phyloP scores from a whole-genome alignment of 1,284 basidiomycete species.

The Ceratobasidium sp. region DNA sequence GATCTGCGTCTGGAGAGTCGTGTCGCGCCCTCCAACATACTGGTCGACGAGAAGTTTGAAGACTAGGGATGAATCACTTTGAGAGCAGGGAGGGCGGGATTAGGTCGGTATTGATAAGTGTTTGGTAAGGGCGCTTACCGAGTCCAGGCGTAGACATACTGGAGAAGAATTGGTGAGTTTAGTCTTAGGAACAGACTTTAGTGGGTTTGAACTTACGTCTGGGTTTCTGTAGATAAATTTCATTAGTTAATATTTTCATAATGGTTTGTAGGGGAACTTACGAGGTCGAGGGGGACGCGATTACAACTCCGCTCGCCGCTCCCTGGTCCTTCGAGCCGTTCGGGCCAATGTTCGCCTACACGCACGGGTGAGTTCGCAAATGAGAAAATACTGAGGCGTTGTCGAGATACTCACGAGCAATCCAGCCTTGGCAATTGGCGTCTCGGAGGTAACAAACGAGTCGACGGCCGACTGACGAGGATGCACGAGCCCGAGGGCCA shows the following conservation, averaged over 20 bases:
- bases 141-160: conserved; percentile 28
- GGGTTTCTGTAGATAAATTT: conserved; percentile 12
- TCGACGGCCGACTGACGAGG: conserved; percentile 37
- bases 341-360: conserved; percentile 47
- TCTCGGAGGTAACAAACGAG: conserved; percentile 41
- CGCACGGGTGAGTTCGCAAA: conserved; percentile 9
- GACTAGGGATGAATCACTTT: conserved; percentile 39
- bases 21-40: conserved; percentile 44
- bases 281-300: conserved; percentile 46
- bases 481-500: conserved; percentile 2
- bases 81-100: not conserved
- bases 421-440: conserved; percentile 40
- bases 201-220: conserved; percentile 9
- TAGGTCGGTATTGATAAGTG: not conserved
- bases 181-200: not conserved
- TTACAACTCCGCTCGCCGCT: conserved; percentile 45
- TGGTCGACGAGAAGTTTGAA: conserved; percentile 47
- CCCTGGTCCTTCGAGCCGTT: conserved; percentile 45
- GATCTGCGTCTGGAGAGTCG: conserved; percentile 41
- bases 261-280: not conserved
- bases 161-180: not conserved
- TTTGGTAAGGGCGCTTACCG: not conserved
- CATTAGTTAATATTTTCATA: not conserved
- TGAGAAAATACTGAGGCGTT: too few relatives aligned
- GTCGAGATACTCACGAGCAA: not conserved